Conservation (phyloP, 345 rosid genomes). For the Excoecaria agallocha region DNA sequence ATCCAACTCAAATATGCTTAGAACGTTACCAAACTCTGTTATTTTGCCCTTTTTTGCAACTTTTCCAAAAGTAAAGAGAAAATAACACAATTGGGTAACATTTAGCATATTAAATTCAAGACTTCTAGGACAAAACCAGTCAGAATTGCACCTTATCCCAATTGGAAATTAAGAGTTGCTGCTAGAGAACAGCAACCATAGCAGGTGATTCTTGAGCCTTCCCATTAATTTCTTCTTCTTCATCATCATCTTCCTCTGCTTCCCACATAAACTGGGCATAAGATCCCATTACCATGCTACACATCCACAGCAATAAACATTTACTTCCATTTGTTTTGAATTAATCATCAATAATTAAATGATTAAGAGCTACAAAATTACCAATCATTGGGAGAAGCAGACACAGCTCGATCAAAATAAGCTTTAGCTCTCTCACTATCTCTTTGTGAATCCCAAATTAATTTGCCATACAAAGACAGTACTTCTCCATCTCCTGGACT, state of each 20-base stretch:
- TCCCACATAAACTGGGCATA: constrained; percentile 94
- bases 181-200: constrained; percentile 36
- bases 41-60: too few relatives aligned
- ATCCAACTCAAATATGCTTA: too few relatives aligned
- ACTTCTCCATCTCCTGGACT: constrained; percentile 81
- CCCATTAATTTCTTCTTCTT: constrained; percentile 24
- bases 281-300: constrained; percentile 76
- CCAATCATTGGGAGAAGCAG: constrained; percentile 75
- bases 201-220: constrained; percentile 17
- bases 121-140: too few relatives aligned
- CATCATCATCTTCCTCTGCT: constrained; percentile 61
- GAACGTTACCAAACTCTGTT: too few relatives aligned
- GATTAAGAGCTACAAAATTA: neutral
- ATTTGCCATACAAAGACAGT: constrained; percentile 61
- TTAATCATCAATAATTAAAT: neutral
- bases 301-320: neutral
- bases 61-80: too few relatives aligned
- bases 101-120: too few relatives aligned
- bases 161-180: too few relatives aligned
- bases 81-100: too few relatives aligned
- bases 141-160: too few relatives aligned
- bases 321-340: neutral
- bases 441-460: constrained; percentile 69
- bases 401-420: constrained; percentile 70
- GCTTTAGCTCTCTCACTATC: constrained; percentile 58